These are phyloP conservation scores for Penicillium sp. DNA, from an alignment of 2,329 filamentous ascomycete species.

Conservation along the genomic window DNA sequence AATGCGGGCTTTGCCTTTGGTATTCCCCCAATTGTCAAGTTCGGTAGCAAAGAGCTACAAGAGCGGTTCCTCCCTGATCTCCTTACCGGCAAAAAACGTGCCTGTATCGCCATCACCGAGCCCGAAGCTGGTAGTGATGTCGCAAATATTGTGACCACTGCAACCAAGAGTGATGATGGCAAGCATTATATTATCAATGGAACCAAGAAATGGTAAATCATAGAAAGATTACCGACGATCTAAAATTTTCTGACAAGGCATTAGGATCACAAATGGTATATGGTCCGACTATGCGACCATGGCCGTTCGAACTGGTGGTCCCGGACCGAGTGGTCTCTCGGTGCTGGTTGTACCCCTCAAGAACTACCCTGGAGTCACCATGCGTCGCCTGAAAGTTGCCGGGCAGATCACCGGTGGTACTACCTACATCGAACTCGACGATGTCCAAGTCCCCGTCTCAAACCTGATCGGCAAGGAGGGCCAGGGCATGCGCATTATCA, in stretches of 20 bases:
- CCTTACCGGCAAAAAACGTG: constrained; percentile 66
- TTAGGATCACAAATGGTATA: constrained; percentile 70
- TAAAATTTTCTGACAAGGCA: constrained; percentile 1
- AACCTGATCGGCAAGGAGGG: constrained; percentile 73
- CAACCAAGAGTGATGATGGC: constrained; percentile 63
- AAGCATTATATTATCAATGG: constrained; percentile 73
- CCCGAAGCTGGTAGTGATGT: constrained; percentile 75
- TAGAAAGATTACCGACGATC: no score
- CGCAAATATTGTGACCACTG: constrained; percentile 71
- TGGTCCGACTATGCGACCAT: constrained; percentile 70
- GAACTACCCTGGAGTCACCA: constrained; percentile 65
- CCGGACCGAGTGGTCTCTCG: constrained; percentile 65
- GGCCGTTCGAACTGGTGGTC: constrained; percentile 73
- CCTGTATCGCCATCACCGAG: constrained; percentile 79
- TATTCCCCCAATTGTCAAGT: constrained; percentile 72
- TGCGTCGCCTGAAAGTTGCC: constrained; percentile 68
- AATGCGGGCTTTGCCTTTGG: constrained; percentile 75
- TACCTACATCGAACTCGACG: constrained; percentile 75
- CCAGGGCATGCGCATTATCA: constrained; percentile 72
- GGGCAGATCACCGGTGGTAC: constrained; percentile 70
- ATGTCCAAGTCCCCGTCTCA: constrained; percentile 70
- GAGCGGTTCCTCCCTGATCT: constrained; percentile 70
- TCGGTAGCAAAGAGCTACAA: constrained; percentile 64
- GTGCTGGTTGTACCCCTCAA: constrained; percentile 73
- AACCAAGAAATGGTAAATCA: constrained; percentile 71